Base-by-base conservation (phyloP, 768 basidiomycete species). In the Kwoniella mangroviensis region DNA sequence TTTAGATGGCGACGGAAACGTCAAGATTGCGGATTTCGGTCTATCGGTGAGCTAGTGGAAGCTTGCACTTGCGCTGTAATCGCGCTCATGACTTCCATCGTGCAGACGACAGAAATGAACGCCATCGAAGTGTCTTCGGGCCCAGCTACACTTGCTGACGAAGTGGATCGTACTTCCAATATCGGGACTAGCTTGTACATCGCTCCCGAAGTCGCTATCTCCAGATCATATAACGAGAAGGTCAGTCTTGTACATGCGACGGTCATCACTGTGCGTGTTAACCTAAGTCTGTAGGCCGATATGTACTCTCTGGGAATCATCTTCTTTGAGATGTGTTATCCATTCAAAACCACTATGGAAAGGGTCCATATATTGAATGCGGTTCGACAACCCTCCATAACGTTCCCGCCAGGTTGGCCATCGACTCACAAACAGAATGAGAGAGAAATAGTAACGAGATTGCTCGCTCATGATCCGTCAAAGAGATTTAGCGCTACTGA, bases 291-390 rank as follows among this genome's bases (percentile, higher is more conserved):
- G 59, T 61, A 76, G 73, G 94, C 93, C 0, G 95, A 98, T 76
- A 90, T 98, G 87, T 98, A 95, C 80, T 94, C 93, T 81, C 87
- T 96, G 11, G 95, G 94, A 24, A 90, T 98, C 73, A 94, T 97
- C 15, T 97, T 97, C 83, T 97, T 98, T 77, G 95, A 98, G 84
- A 96, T 97, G 94, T 94, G 93, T 81, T 92, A 90, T 70, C 75
- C 83, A 77, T 85, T 97, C 83, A 85, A 87, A 12, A 97, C 94
- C 0, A 89, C 88, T 1, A 87, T 91, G 21, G 94, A 98, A 78
- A 89, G 94, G 22, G 91, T 92, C 49, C 89, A 87, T 1, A 93
- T 94, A 22, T 86, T 98, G 0, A 91, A 92, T 74, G 88, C 90
- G 60, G 79, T 97, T 34, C 85, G 95, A 26, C 90, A 88, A 75